These are phyloP conservation scores for Trichothecium sympodiale DNA, from an alignment of 2,329 filamentous ascomycete genomes.

Conservation along the genomic window DNA sequence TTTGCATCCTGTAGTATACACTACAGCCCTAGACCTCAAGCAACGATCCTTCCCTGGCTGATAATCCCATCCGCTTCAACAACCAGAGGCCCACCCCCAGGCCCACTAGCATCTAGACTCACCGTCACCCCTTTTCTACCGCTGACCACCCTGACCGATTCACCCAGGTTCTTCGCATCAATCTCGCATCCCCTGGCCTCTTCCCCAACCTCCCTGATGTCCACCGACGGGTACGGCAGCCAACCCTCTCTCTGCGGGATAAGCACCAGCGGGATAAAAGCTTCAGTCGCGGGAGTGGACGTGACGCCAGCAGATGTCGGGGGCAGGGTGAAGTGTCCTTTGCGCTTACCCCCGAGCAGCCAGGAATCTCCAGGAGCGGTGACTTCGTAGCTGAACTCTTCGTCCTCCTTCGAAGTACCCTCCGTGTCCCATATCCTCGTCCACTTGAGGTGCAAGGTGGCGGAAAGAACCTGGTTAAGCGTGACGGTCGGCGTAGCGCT, in stretches of 20 bases:
- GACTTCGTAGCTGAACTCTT: conserved; percentile 79
- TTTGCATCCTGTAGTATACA: no score
- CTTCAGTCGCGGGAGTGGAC: conserved; percentile 35
- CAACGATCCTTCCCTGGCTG: conserved; percentile 24
- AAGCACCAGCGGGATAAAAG: conserved; percentile 58
- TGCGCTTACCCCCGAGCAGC: conserved; percentile 74
- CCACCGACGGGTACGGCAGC: conserved; percentile 66
- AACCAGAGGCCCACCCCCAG: conserved; percentile 54
- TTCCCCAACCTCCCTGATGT: conserved; percentile 54
- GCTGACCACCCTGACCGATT: conserved; percentile 64
- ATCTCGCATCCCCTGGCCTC: conserved; percentile 52
- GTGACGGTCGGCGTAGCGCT: conserved; percentile 32
- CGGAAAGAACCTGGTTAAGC: conserved; percentile 54
- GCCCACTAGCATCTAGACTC: conserved; percentile 56
- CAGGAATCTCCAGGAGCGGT: conserved; percentile 63
- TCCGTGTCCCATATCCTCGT: conserved; percentile 50
- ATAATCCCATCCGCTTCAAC: conserved; percentile 43
- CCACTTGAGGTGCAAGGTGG: conserved; percentile 51
- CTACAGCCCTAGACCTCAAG: conserved; percentile 14
- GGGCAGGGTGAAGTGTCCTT: conserved; percentile 63
- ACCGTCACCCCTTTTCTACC: conserved; percentile 64
- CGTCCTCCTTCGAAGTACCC: conserved; percentile 25
- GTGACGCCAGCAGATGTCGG: conserved; percentile 9
- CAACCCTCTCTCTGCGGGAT: conserved; percentile 72
- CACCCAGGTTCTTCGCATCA: conserved; percentile 67